Evolutionary conservation across 495 filamentous ascomycete genomes (phyloP).

Genomic region (Penicillium cataractarum): DNA sequence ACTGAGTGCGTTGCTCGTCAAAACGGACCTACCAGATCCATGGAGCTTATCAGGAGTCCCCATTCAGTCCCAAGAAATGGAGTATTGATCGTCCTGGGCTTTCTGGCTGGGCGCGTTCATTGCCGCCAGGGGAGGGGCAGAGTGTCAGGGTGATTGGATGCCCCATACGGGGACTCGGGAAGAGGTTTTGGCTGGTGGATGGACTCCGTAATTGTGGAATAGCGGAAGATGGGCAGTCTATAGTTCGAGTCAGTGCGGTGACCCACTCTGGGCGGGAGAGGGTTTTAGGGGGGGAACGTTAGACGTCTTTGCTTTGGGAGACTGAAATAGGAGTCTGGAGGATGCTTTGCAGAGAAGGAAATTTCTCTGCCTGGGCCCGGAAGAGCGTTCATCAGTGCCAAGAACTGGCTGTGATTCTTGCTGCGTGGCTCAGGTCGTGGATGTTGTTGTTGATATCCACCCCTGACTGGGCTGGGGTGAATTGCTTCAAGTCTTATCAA

Average conservation of each 20-base stretch:
- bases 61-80: slow-evolving; percentile 21
- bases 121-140: slow-evolving; percentile 8
- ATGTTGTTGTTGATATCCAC: neutral
- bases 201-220: neutral
- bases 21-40: slow-evolving; percentile 27
- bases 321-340: slow-evolving; percentile 7
- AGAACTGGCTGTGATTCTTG: slow-evolving; percentile 9
- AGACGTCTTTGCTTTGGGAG: slow-evolving; percentile 8
- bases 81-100: slow-evolving; percentile 21
- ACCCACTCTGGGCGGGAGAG: neutral
- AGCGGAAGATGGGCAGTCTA: neutral
- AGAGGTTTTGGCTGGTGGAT: neutral
- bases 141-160: slow-evolving; percentile 2
- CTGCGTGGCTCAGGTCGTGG: neutral
- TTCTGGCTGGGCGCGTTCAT: slow-evolving; percentile 19
- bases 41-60: slow-evolving; percentile 18
- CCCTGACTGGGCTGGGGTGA: neutral
- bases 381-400: slow-evolving; percentile 21
- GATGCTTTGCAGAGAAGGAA: slow-evolving; percentile 4
- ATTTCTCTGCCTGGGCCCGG: slow-evolving; percentile 27
- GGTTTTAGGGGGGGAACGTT: slow-evolving; percentile 1
- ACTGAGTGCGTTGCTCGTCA: neutral
- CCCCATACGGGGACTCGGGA: neutral
- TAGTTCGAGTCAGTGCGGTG: slow-evolving; percentile 5
- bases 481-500: neutral